Percentiles rank a stretch among this genome's conserved stretches.
Evolutionary conservation across 805 yeast genomes (phyloP).

Genomic region (Candida khao-thaluensis): DNA sequence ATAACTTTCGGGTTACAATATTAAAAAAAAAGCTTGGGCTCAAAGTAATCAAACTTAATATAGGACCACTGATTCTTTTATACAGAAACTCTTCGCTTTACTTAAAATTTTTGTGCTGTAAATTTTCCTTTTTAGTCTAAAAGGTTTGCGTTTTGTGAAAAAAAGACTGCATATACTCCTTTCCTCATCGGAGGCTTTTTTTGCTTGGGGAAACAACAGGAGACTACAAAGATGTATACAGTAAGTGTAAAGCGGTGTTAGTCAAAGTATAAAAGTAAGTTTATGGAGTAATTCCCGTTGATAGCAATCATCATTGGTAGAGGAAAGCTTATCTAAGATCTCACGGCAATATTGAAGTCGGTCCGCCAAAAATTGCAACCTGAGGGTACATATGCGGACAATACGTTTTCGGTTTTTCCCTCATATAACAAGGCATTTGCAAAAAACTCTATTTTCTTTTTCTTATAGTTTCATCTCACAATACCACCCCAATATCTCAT

Average conservation of each 20-base stretch:
- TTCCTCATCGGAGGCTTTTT: background rate
- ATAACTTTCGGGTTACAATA: background rate
- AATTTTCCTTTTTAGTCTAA: no score
- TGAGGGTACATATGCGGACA: no score
- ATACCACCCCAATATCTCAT: background rate
- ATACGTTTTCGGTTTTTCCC: no score
- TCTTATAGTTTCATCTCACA: conserved; percentile 1
- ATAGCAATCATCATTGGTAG: no score
- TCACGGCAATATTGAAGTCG: no score
- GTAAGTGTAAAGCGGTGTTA: no score
- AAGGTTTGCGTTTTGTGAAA: background rate
- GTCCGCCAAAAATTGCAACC: no score
- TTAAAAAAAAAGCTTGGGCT: background rate
- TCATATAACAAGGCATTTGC: background rate
- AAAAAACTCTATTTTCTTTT: background rate
- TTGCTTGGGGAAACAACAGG: background rate
- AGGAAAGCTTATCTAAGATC: no score
- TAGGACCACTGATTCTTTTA: no score
- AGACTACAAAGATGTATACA: background rate
- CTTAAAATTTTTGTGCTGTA: background rate
- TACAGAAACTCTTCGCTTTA: conserved; percentile 1
- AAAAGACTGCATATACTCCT: background rate
- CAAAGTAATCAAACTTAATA: no score
- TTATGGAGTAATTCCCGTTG: no score
- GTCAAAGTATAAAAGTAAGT: no score